Evolutionary conservation across 345 rosid genomes (phyloP), one percentile per base, ranked within the genome.

Genomic region (Acer yangbiense): DNA sequence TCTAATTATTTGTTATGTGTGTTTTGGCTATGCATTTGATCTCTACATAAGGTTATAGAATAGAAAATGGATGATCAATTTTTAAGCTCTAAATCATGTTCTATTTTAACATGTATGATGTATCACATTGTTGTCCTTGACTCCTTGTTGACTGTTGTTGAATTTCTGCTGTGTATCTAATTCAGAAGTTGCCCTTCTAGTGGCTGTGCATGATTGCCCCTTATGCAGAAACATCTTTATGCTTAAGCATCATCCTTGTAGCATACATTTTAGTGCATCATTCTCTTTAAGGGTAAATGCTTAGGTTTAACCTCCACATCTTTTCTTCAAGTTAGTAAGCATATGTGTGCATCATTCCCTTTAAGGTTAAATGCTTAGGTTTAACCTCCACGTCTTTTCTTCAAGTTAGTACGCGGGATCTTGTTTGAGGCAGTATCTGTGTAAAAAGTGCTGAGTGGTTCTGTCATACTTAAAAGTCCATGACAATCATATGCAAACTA

Each of bases 311-410:
- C 29, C 13, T 74, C 21, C 76, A 21, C 13, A 2, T 27, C 16
- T 48, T 73, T 63, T 63, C 43, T 12, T 17, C 68, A 25, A 25
- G n/a, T 64, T 25, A 27, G 25, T 27, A 23, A 46, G 68, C 25
- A 35, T 35, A 35, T 35, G 39, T 35, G 6, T 35, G 39, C 39
- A 35, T 35, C 32, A 23, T 41, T 43, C 10, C 9, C 23, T 9
- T 41, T 64, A 10, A 21, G 63, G 64, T 9, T 60, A 60, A 54
- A 60, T 60, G 64, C 27, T 60, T n/a, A 60, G 64, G 64, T 10
- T 61, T 29, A 73, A 74, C 29, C 13, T 74, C 21, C 76, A 21
- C 7, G 2, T 27, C 16, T 48, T 73, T 63, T 63, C 43, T n/a
- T 17, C 68, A 17, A 17, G n/a, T 64, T 25, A 27, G 25, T 27